Percentiles rank a stretch among this genome's conserved stretches.
phyloP scores from a whole-genome alignment of 2,329 filamentous ascomycete species.

The Diaporthe humulicola region DNA sequence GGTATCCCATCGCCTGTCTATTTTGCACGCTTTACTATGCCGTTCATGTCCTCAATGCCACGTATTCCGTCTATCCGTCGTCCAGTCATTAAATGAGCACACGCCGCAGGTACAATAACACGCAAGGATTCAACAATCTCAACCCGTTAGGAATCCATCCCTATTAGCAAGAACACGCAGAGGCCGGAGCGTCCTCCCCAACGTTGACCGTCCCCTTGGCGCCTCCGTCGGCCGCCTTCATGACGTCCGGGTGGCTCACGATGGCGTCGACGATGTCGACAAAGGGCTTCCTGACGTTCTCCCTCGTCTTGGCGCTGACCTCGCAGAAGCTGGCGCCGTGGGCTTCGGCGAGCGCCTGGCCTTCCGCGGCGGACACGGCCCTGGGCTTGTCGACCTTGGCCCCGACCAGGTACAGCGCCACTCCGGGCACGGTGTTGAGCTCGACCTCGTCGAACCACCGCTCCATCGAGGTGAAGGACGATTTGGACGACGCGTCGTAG shows the following conservation, averaged over 20 bases:
- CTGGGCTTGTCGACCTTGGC: conserved; percentile 65
- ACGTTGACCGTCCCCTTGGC: conserved; percentile 48
- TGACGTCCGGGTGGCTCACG: conserved; percentile 58
- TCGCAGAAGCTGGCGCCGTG: conserved; percentile 65
- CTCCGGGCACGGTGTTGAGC: conserved; percentile 61
- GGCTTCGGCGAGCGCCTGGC: conserved; percentile 58
- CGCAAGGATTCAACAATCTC: not conserved
- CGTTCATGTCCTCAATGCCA: conserved; percentile 45
- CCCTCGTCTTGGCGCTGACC: conserved; percentile 65
- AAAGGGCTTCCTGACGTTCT: conserved; percentile 65
- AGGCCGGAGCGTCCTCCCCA: conserved; percentile 36
- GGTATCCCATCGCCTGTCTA: conserved; percentile 24
- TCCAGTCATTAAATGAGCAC: conserved; percentile 20
- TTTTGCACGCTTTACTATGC: conserved; percentile 43
- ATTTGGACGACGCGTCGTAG: conserved; percentile 62
- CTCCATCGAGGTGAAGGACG: conserved; percentile 65
- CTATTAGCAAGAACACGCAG: conserved; percentile 45
- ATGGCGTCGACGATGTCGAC: conserved; percentile 65
- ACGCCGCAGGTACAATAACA: not conserved
- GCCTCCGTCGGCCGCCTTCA: conserved; percentile 48
- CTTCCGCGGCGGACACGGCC: conserved; percentile 62
- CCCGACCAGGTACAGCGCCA: conserved; percentile 65
- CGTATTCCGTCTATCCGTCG: conserved; percentile 10
- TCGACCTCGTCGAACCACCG: conserved; percentile 68
- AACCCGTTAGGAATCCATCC: not conserved